These are phyloP conservation scores for Raphanus raphanistrum DNA, from an alignment of 345 rosid genomes.

Conservation along the genomic window DNA sequence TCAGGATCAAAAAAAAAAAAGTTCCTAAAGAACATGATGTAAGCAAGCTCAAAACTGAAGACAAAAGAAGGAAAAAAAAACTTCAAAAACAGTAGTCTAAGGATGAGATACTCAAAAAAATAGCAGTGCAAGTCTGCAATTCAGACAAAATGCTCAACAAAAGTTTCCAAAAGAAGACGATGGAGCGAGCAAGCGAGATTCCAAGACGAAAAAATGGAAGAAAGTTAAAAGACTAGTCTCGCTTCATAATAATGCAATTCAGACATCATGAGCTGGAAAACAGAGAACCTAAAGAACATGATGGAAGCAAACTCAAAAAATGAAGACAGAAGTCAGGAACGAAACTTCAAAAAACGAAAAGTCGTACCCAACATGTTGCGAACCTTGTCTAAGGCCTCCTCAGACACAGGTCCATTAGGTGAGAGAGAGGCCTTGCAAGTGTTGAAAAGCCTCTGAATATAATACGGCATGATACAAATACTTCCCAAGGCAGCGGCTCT, in stretches of 20 bases:
- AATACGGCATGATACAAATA: constrained; percentile 63
- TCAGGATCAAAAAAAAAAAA: background rate
- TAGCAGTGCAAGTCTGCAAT: background rate
- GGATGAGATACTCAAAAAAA: no score
- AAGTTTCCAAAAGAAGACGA: background rate
- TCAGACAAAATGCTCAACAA: no score
- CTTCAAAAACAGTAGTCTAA: no score
- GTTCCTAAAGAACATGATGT: background rate
- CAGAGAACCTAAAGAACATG: no score
- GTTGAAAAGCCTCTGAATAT: constrained; percentile 75
- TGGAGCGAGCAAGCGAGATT: background rate
- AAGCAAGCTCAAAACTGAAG: no score
- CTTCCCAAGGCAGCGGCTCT: background rate
- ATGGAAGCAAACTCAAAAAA: no score
- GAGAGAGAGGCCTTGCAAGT: constrained; percentile 78
- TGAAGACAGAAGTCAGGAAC: no score
- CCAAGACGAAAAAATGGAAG: background rate
- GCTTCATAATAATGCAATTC: background rate
- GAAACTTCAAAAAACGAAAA: no score
- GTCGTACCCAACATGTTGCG: constrained; percentile 69
- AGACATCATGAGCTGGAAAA: background rate
- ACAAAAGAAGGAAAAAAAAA: no score
- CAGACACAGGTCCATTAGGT: constrained; percentile 68
- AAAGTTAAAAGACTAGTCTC: background rate
- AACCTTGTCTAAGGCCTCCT: constrained; percentile 78